A percentile compares a stretch with the other conserved stretches of the same genome.
Evolutionary conservation across 352 stramenopile genomes (phyloP).

Genomic region (Peronospora tabacina): DNA sequence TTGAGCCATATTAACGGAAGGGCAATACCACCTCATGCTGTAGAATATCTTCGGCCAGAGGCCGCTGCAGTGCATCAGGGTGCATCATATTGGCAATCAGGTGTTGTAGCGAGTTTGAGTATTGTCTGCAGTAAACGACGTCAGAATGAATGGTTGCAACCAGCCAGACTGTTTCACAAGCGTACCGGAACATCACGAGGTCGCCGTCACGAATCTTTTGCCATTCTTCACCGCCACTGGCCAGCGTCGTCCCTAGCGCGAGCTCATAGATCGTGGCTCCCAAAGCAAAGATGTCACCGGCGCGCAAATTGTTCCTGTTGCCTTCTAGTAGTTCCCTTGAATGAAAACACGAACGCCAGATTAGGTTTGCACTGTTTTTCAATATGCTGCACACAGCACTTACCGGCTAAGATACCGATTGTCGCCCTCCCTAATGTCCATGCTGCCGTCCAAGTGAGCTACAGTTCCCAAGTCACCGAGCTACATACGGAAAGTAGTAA

Average conservation of each 20-base stretch:
- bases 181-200: conserved; percentile 65
- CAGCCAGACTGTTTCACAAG: conserved; percentile 2
- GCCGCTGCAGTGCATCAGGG: conserved; percentile 71
- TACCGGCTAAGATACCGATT: conserved; percentile 81
- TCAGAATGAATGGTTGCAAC: conserved; percentile 10
- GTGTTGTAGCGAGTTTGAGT: conserved; percentile 83
- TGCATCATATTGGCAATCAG: conserved; percentile 85
- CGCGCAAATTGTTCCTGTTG: conserved; percentile 63
- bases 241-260: conserved; percentile 55
- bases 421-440: conserved; percentile 84
- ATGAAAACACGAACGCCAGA: conserved; percentile 1
- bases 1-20: conserved; percentile 31
- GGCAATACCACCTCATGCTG: conserved; percentile 75
- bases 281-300: conserved; percentile 79
- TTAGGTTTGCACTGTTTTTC: background rate
- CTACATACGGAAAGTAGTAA: conserved; percentile 13
- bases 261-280: conserved; percentile 82
- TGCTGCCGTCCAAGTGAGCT: conserved; percentile 63
- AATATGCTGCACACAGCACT: conserved; percentile 5
- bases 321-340: conserved; percentile 69
- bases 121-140: conserved; percentile 40
- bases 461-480: conserved; percentile 78
- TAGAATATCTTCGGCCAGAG: conserved; percentile 74
- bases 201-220: conserved; percentile 83
- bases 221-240: conserved; percentile 72